Conservation (phyloP, 164 flowering plant genomes). For the Nymphaea thermarum region DNA sequence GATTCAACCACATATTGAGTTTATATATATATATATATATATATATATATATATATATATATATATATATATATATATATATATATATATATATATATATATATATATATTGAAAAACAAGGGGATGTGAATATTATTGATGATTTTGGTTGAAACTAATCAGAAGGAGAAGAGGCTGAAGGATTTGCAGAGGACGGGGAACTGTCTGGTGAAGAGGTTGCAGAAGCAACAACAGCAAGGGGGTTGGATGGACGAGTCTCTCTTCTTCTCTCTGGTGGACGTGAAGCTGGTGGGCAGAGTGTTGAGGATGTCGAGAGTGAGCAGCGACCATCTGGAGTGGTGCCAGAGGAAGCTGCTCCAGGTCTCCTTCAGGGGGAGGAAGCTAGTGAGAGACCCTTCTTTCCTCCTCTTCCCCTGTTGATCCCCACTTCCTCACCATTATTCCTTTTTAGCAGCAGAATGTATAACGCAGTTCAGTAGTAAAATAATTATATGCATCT, state of each 20-base stretch:
- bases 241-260: constrained; percentile 10
- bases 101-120: too few relatives aligned
- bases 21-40: too few relatives aligned
- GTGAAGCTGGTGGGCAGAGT: constrained; percentile 56
- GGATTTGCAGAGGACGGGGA: constrained; percentile 51
- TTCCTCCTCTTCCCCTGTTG: background rate
- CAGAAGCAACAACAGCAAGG: constrained; percentile 26
- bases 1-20: too few relatives aligned
- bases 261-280: constrained; percentile 49
- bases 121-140: too few relatives aligned
- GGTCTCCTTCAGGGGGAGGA: constrained; percentile 27
- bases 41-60: too few relatives aligned
- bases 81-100: too few relatives aligned
- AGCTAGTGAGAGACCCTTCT: constrained; percentile 1
- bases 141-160: too few relatives aligned
- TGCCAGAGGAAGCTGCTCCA: constrained; percentile 47
- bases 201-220: constrained; percentile 57
- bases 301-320: constrained; percentile 51
- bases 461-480: too few relatives aligned
- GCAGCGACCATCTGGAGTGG: constrained; percentile 61
- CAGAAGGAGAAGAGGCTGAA: constrained; percentile 76
- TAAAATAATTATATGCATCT: too few relatives aligned
- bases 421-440: too few relatives aligned
- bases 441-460: too few relatives aligned
- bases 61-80: too few relatives aligned